A percentile compares a stretch with the other conserved stretches of the same genome.
Evolutionary conservation across 169 alveolate species (phyloP).

Genomic region (Plasmodium ovale): DNA sequence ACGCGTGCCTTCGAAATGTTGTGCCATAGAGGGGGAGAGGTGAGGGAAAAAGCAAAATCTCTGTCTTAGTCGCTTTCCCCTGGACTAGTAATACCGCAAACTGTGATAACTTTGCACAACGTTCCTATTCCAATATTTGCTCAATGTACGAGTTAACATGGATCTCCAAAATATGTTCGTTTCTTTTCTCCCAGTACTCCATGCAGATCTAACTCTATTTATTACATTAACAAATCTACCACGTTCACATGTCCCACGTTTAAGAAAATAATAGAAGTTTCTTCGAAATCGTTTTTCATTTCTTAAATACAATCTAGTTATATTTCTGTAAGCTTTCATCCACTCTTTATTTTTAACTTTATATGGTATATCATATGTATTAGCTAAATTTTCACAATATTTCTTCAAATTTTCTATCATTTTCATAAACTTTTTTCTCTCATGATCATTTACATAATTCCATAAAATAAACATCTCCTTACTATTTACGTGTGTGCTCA

Average conservation of each 20-base stretch:
- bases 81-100: too few relatives aligned
- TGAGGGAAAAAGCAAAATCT: too few relatives aligned
- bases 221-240: background rate
- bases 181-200: background rate
- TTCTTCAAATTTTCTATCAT: constrained; percentile 1
- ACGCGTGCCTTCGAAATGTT: too few relatives aligned
- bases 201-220: background rate
- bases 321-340: background rate
- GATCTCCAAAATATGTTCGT: background rate
- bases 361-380: background rate
- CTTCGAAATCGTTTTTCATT: background rate
- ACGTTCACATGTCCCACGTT: background rate
- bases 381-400: constrained; percentile 5
- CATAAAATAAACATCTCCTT: constrained; percentile 21
- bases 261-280: background rate
- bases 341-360: background rate
- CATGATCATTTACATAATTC: constrained; percentile 13
- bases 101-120: too few relatives aligned
- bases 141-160: background rate
- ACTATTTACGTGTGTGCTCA: background rate
- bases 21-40: too few relatives aligned
- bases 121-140: background rate
- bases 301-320: background rate
- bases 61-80: too few relatives aligned
- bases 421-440: background rate